phyloP scores from a whole-genome alignment of 768 basidiomycete species.

The Tricholoma flavovirens region DNA sequence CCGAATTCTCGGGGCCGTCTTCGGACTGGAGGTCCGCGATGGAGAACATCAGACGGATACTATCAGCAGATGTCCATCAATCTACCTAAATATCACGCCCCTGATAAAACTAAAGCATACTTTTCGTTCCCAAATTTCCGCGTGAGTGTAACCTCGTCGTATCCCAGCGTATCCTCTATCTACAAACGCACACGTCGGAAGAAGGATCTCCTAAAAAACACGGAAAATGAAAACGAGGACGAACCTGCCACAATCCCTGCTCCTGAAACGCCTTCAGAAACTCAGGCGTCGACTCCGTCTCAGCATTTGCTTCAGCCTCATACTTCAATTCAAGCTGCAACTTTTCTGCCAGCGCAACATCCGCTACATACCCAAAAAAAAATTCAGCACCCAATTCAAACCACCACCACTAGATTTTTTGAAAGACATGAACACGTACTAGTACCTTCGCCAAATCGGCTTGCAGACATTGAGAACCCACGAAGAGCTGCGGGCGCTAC shows the following conservation, averaged over 20 bases:
- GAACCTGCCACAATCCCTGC: slow-evolving; percentile 74
- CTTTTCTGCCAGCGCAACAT: slow-evolving; percentile 68
- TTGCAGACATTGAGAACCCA: slow-evolving; percentile 42
- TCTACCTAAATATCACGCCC: background rate
- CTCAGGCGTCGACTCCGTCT: slow-evolving; percentile 44
- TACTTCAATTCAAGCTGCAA: slow-evolving; percentile 80
- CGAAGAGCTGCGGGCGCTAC: slow-evolving; percentile 20
- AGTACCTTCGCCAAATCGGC: slow-evolving; percentile 39
- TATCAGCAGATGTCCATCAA: slow-evolving; percentile 24
- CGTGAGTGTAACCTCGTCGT: slow-evolving; percentile 78
- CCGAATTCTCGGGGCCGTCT: slow-evolving; percentile 27
- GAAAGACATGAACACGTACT: background rate
- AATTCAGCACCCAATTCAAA: background rate
- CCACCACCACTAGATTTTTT: background rate
- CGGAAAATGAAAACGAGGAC: slow-evolving; percentile 18
- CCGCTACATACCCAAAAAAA: slow-evolving; percentile 39
- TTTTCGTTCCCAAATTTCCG: slow-evolving; percentile 88
- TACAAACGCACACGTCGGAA: slow-evolving; percentile 19
- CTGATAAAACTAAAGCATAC: slow-evolving; percentile 37
- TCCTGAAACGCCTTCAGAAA: slow-evolving; percentile 72
- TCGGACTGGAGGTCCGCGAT: slow-evolving; percentile 75
- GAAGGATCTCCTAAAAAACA: background rate
- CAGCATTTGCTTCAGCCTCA: slow-evolving; percentile 58
- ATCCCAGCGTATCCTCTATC: slow-evolving; percentile 65
- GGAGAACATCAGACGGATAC: slow-evolving; percentile 88